Percentiles rank a stretch among this genome's conserved stretches.
phyloP scores from a whole-genome alignment of 2,329 filamentous ascomycete genomes.

The Diaporthe aspalathi region DNA sequence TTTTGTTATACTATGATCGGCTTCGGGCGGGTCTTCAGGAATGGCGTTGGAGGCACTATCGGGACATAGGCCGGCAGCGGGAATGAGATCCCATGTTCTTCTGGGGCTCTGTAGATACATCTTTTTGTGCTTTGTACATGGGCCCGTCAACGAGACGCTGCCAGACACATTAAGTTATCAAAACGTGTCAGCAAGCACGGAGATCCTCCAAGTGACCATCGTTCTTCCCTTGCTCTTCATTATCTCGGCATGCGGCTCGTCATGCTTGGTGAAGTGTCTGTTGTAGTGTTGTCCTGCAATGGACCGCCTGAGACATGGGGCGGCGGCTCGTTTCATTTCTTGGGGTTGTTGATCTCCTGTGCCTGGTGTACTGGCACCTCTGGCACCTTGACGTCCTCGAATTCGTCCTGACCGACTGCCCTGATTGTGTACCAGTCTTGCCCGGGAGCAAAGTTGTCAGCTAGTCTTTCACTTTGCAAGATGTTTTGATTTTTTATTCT shows the following conservation, averaged over 20 bases:
- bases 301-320: not conserved
- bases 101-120: slow-evolving; percentile 29
- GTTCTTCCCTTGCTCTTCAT: not conserved
- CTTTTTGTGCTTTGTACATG: slow-evolving; percentile 32
- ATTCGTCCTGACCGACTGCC: slow-evolving; percentile 95
- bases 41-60: slow-evolving; percentile 30
- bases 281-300: not conserved
- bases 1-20: slow-evolving; percentile 26
- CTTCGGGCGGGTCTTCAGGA: slow-evolving; percentile 2
- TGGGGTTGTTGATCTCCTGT: slow-evolving; percentile 44
- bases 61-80: slow-evolving; percentile 9
- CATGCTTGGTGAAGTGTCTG: not conserved
- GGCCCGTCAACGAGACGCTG: slow-evolving; percentile 8
- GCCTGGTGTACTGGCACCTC: slow-evolving; percentile 65
- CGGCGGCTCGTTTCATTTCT: slow-evolving; percentile 40
- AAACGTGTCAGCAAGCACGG: slow-evolving; percentile 16
- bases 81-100: slow-evolving; percentile 9
- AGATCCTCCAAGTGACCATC: not conserved
- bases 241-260: not conserved
- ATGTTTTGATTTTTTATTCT: not conserved
- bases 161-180: slow-evolving; percentile 14
- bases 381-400: slow-evolving; percentile 93
- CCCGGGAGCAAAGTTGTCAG: not conserved
- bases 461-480: not conserved
- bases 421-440: slow-evolving; percentile 74